phyloP scores from a whole-genome alignment of 371 early-diverging fungal species.

The Blastocladiella emersonii region DNA sequence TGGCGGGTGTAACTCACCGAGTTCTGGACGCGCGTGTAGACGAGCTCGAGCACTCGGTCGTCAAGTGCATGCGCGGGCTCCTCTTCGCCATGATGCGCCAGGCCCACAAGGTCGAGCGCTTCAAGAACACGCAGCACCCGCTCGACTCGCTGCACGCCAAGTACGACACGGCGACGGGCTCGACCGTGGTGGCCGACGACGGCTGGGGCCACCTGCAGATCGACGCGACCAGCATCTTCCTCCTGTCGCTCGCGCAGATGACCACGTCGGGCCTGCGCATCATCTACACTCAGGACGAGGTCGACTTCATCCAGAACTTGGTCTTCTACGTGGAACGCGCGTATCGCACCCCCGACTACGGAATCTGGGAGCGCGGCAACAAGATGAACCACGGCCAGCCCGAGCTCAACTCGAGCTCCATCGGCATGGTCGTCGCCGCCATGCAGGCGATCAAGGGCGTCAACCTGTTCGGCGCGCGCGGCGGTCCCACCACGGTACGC shows the following conservation, averaged over 20 bases:
- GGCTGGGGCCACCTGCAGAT: constrained; percentile 65
- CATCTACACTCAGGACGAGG: constrained; percentile 73
- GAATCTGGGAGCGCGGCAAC: constrained; percentile 77
- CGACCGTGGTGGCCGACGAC: constrained; percentile 70
- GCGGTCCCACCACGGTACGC: constrained; percentile 60
- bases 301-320: constrained; percentile 78
- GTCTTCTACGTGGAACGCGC: constrained; percentile 75
- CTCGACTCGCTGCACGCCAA: constrained; percentile 73
- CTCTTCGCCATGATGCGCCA: constrained; percentile 81
- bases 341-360: constrained; percentile 72
- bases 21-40: too few relatives aligned
- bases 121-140: constrained; percentile 59
- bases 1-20: background rate
- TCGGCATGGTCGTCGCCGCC: constrained; percentile 83
- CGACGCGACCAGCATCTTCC: constrained; percentile 72
- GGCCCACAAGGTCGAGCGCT: constrained; percentile 62
- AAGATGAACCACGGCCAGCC: constrained; percentile 79
- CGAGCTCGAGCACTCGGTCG: constrained; percentile 68
- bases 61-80: constrained; percentile 72
- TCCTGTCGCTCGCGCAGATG: constrained; percentile 71
- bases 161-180: constrained; percentile 70
- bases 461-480: constrained; percentile 70
- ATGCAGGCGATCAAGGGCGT: constrained; percentile 70
- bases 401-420: constrained; percentile 73
- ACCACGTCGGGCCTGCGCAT: constrained; percentile 63